Base-by-base conservation (phyloP, 1,284 basidiomycete species). In the Lentinus polychrous region DNA sequence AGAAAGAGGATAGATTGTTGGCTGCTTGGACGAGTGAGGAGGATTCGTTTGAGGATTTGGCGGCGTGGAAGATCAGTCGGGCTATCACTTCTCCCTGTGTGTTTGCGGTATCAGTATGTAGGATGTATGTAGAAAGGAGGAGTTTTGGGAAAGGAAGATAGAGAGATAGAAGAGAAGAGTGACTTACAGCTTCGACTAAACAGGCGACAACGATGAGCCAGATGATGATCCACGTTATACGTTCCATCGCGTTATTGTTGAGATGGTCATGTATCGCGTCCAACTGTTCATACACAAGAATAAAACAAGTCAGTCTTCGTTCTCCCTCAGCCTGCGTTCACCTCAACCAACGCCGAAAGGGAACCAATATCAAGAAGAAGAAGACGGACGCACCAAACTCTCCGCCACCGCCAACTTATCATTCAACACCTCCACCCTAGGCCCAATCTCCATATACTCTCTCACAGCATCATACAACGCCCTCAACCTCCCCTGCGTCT, bases 181-280 rank as follows among this genome's bases (percentile, higher is more conserved):
- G 36, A 67, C 75, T 34, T 58, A 84, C 88, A 59, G 81, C 59
- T 66, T 91, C 91, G 4, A 93, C 92, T 15, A 94, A 65, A 63
- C 88, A 87, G 3, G 91, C 93, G 0, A 86, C 83, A 17, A 94
- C 83, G 60, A 96, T 96, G 35, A 97, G 73, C 87, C 91, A 94
- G 57, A 97, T 97, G 54, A 97, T 83, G 56, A 95, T 91, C 91
- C 91, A 93, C 3, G 91, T 94, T 57, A 94, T 91, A n/a, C 90
- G 74, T 58, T 92, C 83, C 87, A 94, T 95, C 8, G 91, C 91
- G 42, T 80, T 83, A 58, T 88, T 90, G 60, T 94, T 94, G 46
- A 96, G 69, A 62, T 96, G 92, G 58, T 95, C 92, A 61, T 96
- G 94, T 55, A 97, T 95, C 46, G 91, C 90, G 55, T 91, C 88